Percentiles rank a stretch among this genome's conserved stretches.
Evolutionary conservation across 73 alveolate genomes (phyloP).

Genomic region (Urostyla sp.): DNA sequence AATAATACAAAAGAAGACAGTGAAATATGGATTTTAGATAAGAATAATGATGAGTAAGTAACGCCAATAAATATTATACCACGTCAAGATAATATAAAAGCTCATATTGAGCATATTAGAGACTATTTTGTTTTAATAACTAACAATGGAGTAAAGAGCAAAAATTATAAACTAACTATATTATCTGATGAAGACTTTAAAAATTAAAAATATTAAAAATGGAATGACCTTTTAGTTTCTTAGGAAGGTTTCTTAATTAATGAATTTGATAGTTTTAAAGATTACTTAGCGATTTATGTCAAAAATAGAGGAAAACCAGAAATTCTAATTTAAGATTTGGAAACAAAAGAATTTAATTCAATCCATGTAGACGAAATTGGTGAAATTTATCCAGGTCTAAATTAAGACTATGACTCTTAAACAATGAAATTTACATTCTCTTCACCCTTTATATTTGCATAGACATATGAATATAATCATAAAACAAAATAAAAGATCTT

Average conservation of each 20-base stretch:
- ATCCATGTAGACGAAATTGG: conserved; percentile 61
- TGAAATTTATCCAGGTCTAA: conserved; percentile 80
- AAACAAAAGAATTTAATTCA: conserved; percentile 39
- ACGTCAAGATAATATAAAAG: conserved; percentile 58
- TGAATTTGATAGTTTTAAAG: conserved; percentile 85
- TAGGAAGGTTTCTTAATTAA: conserved; percentile 55
- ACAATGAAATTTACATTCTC: conserved; percentile 68
- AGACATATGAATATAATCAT: conserved; percentile 71
- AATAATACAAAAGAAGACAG: conserved; percentile 54
- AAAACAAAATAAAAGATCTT: conserved; percentile 29
- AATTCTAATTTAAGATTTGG: conserved; percentile 68
- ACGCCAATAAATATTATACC: conserved; percentile 41
- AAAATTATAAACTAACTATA: conserved; percentile 61
- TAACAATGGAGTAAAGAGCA: conserved; percentile 66
- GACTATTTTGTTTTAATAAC: conserved; percentile 71
- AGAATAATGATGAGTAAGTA: conserved; percentile 25
- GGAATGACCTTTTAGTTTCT: conserved; percentile 40
- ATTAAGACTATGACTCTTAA: conserved; percentile 70
- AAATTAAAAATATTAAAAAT: conserved; percentile 30
- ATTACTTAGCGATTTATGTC: conserved; percentile 77
- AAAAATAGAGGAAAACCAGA: conserved; percentile 73
- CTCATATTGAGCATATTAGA: conserved; percentile 74
- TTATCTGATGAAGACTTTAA: conserved; percentile 58
- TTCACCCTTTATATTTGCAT: conserved; percentile 78
- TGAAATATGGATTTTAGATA: conserved; percentile 75